Evolutionary conservation across 352 stramenopile species (phyloP).

Genomic region (Globisporangium recalcitrans): DNA sequence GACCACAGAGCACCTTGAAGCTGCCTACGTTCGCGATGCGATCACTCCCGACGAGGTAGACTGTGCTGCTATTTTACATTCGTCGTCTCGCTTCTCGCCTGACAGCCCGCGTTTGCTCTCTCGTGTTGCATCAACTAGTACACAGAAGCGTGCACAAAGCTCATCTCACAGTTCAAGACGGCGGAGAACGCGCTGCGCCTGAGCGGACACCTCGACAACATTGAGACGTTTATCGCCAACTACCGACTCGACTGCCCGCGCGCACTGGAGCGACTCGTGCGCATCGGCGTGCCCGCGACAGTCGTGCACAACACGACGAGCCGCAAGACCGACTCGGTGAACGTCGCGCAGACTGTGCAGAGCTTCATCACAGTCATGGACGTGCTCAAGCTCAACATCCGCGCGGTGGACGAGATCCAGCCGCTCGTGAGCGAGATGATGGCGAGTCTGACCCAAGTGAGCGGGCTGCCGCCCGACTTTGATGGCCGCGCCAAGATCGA

Average conservation of each 20-base stretch:
- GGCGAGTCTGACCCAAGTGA: slow-evolving; percentile 91
- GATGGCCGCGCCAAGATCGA: slow-evolving; percentile 91
- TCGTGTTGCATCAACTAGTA: slow-evolving; percentile 60
- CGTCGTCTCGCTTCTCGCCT: background rate
- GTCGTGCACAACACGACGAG: slow-evolving; percentile 85
- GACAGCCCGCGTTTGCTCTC: background rate
- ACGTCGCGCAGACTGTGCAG: slow-evolving; percentile 94
- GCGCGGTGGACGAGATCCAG: slow-evolving; percentile 97
- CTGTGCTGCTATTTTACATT: background rate
- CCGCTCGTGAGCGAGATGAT: slow-evolving; percentile 96
- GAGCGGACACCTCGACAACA: slow-evolving; percentile 56
- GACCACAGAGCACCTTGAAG: slow-evolving; percentile 96
- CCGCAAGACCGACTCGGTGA: slow-evolving; percentile 83
- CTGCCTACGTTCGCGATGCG: slow-evolving; percentile 94
- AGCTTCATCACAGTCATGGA: slow-evolving; percentile 99
- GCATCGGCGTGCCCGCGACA: slow-evolving; percentile 91
- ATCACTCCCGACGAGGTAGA: slow-evolving; percentile 87
- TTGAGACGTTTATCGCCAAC: slow-evolving; percentile 89
- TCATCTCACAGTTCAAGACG: slow-evolving; percentile 98
- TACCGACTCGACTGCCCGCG: slow-evolving; percentile 97
- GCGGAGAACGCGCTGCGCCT: slow-evolving; percentile 90
- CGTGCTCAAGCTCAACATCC: slow-evolving; percentile 96
- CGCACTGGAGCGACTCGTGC: slow-evolving; percentile 91
- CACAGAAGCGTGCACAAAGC: slow-evolving; percentile 93
- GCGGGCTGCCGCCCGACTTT: slow-evolving; percentile 93